Conservation (phyloP, 495 filamentous ascomycete species). For the Talaromyces borbonicus region DNA sequence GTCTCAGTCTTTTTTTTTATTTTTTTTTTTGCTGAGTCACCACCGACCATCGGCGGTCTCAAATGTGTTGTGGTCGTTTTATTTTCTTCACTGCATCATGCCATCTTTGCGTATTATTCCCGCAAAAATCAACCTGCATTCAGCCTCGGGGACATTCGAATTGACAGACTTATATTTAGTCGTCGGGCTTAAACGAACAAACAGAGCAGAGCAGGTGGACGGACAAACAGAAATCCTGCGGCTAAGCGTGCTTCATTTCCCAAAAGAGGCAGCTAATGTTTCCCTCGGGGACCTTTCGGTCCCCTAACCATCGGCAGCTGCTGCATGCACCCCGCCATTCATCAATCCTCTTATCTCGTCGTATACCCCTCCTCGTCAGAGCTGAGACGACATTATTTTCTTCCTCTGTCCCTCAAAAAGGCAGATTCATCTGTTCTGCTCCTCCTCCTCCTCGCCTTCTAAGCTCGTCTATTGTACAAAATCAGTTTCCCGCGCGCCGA, state of each 20-base stretch:
- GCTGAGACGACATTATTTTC: background rate
- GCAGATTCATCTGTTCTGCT: background rate
- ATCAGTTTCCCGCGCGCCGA: background rate
- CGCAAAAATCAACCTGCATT: too few species aligned
- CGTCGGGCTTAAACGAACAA: too few species aligned
- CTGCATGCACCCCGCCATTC: constrained; percentile 6
- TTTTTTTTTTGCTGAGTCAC: too few species aligned
- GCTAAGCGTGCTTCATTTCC: background rate
- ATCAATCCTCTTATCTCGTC: background rate
- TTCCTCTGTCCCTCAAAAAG: background rate
- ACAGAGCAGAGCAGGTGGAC: too few species aligned
- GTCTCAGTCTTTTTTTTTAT: too few species aligned
- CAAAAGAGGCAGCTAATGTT: constrained; percentile 7
- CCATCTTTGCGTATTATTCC: too few species aligned
- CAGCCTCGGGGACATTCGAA: too few species aligned
- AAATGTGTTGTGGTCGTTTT: too few species aligned
- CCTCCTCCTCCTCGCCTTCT: background rate
- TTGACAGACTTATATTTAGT: too few species aligned
- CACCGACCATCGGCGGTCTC: too few species aligned
- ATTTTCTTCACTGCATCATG: too few species aligned
- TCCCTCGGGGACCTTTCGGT: constrained; percentile 6
- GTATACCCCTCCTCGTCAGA: background rate
- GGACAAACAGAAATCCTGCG: background rate
- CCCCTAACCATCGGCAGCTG: background rate
- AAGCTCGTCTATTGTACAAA: background rate